phyloP scores from a whole-genome alignment of 2,329 filamentous ascomycete species.

The Talaromyces piceae region DNA sequence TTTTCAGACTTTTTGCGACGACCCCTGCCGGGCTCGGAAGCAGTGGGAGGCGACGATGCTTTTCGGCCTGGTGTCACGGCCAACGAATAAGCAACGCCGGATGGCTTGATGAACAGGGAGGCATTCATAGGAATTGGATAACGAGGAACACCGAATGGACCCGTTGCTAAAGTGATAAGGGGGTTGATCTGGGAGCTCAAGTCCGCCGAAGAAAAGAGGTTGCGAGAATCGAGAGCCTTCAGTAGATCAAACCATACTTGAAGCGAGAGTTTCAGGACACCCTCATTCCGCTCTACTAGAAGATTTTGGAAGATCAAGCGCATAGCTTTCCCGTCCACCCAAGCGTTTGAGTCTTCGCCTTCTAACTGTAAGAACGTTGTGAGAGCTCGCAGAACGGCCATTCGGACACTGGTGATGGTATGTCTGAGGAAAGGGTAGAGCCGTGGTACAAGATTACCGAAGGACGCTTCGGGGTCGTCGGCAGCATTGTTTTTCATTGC shows the following conservation, averaged over 20 bases:
- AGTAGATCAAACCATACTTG: slow-evolving; percentile 81
- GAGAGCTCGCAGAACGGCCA: slow-evolving; percentile 85
- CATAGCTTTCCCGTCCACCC: slow-evolving; percentile 84
- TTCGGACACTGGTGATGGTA: slow-evolving; percentile 91
- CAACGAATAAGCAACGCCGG: slow-evolving; percentile 70
- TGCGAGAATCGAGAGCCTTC: slow-evolving; percentile 54
- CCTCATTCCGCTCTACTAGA: slow-evolving; percentile 81
- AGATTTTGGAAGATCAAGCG: slow-evolving; percentile 92
- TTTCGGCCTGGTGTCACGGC: slow-evolving; percentile 27
- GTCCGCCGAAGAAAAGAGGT: slow-evolving; percentile 56
- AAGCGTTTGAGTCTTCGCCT: slow-evolving; percentile 69
- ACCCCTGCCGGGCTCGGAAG: slow-evolving; percentile 57
- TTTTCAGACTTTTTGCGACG: slow-evolving; percentile 81
- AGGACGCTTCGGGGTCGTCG: slow-evolving; percentile 77
- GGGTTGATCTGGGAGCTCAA: slow-evolving; percentile 69
- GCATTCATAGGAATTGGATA: slow-evolving; percentile 90
- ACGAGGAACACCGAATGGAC: slow-evolving; percentile 85
- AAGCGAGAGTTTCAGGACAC: slow-evolving; percentile 72
- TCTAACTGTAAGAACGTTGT: slow-evolving; percentile 88
- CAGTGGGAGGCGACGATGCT: slow-evolving; percentile 31
- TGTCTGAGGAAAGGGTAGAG: slow-evolving; percentile 94
- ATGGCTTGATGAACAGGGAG: slow-evolving; percentile 83
- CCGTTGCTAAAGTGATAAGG: slow-evolving; percentile 76
- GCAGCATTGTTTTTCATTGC: slow-evolving; percentile 89
- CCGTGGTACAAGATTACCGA: slow-evolving; percentile 83